These are phyloP conservation scores for Apiotrichum sp. DNA, from an alignment of 1,284 basidiomycete species.

Conservation along the genomic window DNA sequence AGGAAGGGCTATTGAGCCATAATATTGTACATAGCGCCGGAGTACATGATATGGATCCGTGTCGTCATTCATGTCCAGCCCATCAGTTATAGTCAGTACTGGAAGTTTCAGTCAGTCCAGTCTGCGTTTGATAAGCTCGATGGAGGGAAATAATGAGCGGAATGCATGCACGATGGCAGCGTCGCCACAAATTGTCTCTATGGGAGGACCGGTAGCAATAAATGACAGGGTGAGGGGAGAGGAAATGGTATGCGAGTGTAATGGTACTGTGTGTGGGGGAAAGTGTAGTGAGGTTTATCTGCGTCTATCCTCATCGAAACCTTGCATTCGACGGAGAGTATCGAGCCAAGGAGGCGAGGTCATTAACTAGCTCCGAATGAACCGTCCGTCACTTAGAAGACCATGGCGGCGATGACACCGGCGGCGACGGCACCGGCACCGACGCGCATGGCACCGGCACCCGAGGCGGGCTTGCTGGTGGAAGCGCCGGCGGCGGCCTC, in stretches of 20 bases:
- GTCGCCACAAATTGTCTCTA: not conserved
- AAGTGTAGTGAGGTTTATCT: not conserved
- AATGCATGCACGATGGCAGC: not conserved
- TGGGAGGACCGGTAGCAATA: not conserved
- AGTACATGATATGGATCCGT: too few species aligned
- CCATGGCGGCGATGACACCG: constrained; percentile 3
- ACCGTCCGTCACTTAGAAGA: constrained; percentile 3
- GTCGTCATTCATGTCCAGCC: too few species aligned
- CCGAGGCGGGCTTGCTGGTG: constrained; percentile 16
- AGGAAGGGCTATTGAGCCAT: too few species aligned
- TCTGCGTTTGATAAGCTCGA: too few species aligned
- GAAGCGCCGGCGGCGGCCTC: constrained; percentile 24
- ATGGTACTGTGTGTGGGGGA: not conserved
- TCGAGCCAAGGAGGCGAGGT: not conserved
- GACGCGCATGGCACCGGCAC: constrained; percentile 16
- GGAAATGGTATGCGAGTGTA: not conserved
- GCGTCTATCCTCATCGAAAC: not conserved
- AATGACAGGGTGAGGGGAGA: not conserved
- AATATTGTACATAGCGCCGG: too few species aligned
- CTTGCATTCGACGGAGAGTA: not conserved
- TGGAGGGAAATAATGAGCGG: not conserved
- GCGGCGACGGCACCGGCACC: constrained; percentile 7
- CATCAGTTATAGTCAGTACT: too few species aligned
- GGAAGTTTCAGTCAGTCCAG: too few species aligned
- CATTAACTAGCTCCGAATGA: not conserved